These are phyloP conservation scores for Colletotrichum sp. DNA, from an alignment of 2,329 filamentous ascomycete species.

Conservation along the genomic window DNA sequence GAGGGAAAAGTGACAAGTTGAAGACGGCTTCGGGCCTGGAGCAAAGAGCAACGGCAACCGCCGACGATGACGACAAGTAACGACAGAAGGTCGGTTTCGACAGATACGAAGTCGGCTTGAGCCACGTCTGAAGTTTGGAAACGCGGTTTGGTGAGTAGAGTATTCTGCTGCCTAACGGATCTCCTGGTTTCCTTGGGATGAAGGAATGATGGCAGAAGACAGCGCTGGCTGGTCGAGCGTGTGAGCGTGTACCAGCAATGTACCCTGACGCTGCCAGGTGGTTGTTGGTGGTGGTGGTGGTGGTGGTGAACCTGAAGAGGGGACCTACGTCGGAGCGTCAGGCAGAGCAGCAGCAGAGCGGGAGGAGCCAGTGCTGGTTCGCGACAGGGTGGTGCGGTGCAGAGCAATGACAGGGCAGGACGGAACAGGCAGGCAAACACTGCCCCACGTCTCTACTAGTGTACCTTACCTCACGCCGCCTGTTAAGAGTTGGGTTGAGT, in stretches of 20 bases:
- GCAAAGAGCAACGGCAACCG: neutral
- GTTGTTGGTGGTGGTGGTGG: neutral
- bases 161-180: conserved; percentile 20
- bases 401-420: neutral
- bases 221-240: conserved; percentile 2
- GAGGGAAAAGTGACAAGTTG: conserved; percentile 13
- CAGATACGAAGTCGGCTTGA: neutral
- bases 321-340: neutral
- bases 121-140: conserved; percentile 10
- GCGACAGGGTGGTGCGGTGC: neutral
- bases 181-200: conserved; percentile 6
- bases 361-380: neutral
- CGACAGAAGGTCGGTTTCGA: neutral
- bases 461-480: neutral
- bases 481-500: neutral
- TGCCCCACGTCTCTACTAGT: conserved; percentile 9
- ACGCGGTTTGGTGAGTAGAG: neutral
- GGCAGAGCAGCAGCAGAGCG: neutral
- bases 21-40: neutral
- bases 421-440: neutral
- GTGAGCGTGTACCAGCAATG: neutral
- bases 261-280: neutral
- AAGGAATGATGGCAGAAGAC: conserved; percentile 13
- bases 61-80: conserved; percentile 11
- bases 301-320: neutral